phyloP scores from a whole-genome alignment of 1,284 basidiomycete species.

The Hemileia vastatrix region DNA sequence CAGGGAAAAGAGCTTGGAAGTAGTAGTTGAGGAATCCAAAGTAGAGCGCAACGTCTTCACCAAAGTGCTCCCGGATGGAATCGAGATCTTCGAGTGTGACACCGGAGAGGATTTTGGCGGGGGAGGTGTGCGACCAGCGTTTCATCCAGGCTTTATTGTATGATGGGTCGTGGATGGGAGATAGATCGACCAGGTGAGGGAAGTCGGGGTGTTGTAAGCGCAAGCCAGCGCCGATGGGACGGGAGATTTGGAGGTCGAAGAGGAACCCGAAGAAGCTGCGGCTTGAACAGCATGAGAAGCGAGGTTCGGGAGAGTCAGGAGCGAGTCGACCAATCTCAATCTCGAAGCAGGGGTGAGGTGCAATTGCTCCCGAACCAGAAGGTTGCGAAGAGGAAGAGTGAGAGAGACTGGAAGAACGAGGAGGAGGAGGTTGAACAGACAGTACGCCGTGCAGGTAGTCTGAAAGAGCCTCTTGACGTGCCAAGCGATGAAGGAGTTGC shows the following conservation, averaged over 20 bases:
- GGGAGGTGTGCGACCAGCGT: slow-evolving; percentile 36
- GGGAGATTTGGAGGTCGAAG: slow-evolving; percentile 51
- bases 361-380: background rate
- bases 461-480: slow-evolving; percentile 62
- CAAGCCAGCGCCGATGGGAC: background rate
- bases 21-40: slow-evolving; percentile 78
- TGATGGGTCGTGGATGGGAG: slow-evolving; percentile 11
- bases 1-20: slow-evolving; percentile 46
- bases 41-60: slow-evolving; percentile 78
- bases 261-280: slow-evolving; percentile 72
- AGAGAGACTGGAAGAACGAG: slow-evolving; percentile 47
- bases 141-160: slow-evolving; percentile 50
- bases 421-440: slow-evolving; percentile 49
- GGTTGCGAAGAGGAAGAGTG: slow-evolving; percentile 39
- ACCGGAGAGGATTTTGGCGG: slow-evolving; percentile 40
- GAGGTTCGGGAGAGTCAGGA: slow-evolving; percentile 50
- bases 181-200: slow-evolving; percentile 22
- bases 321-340: slow-evolving; percentile 65
- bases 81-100: slow-evolving; percentile 50
- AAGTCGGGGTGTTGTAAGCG: slow-evolving; percentile 3
- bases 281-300: slow-evolving; percentile 47
- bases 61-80: slow-evolving; percentile 61
- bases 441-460: slow-evolving; percentile 58
- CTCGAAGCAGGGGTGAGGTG: slow-evolving; percentile 60
- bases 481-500: slow-evolving; percentile 55